phyloP scores from a whole-genome alignment of 75 land plant species.

The Selaginella moellendorffii region DNA sequence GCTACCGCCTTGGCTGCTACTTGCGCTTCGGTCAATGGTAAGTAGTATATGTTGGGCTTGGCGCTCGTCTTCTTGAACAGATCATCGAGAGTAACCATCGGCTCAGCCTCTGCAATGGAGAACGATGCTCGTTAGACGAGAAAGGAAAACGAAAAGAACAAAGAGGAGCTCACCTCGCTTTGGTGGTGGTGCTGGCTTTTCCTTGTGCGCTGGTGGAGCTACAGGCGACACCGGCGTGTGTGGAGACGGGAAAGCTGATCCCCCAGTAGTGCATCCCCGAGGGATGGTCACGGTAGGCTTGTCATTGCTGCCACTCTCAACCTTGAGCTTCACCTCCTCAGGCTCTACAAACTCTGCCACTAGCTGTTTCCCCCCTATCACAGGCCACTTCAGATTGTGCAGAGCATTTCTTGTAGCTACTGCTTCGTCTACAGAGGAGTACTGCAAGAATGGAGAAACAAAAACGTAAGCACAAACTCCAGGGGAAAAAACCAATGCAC shows the following conservation, averaged over 20 bases:
- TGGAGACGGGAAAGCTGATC: neutral
- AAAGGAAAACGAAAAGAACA: neutral
- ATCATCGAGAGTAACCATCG: conserved; percentile 67
- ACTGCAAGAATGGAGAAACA: conserved; percentile 31
- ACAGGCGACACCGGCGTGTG: conserved; percentile 24
- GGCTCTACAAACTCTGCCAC: conserved; percentile 83
- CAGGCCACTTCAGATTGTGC: conserved; percentile 87
- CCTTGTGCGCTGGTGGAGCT: conserved; percentile 23
- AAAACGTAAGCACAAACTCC: neutral
- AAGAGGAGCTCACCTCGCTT: neutral
- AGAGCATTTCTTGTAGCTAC: conserved; percentile 76
- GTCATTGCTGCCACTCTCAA: neutral
- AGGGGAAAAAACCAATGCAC: neutral
- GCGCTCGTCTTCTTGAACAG: conserved; percentile 79
- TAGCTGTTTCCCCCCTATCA: conserved; percentile 67
- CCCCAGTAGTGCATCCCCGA: neutral
- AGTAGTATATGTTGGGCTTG: conserved; percentile 73
- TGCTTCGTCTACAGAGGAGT: conserved; percentile 83
- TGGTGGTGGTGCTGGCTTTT: conserved; percentile 26
- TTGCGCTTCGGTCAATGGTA: conserved; percentile 83
- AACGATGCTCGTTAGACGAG: neutral
- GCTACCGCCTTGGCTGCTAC: conserved; percentile 70
- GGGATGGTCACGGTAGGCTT: neutral
- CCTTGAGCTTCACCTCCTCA: conserved; percentile 24
- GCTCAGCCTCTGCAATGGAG: conserved; percentile 43